Evolutionary conservation across 2,329 filamentous ascomycete genomes (phyloP), one percentile per base, ranked within the genome.

Genomic region (Fusarium tupiense): DNA sequence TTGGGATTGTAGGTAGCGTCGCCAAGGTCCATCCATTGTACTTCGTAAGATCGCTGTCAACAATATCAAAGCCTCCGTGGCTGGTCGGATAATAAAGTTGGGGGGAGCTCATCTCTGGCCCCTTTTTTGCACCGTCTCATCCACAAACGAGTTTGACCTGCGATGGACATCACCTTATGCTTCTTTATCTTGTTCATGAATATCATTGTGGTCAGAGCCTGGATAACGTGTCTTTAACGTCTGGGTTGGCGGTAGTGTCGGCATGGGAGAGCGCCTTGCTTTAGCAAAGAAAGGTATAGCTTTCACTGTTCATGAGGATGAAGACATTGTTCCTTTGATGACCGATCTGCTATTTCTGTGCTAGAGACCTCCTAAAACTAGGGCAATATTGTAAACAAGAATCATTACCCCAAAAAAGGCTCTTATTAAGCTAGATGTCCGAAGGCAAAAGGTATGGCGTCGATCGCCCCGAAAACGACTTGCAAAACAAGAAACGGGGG

Each of bases 231-330:
- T 56, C 52, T 31, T 19, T 1, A 8, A 13, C 6, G 5, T 53
- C 12, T 49, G 26, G 41, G 8, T 3, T 1, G 3, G 11, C 0
- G 16, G 17, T 6, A 0, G 44, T 1, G 24, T 4, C 19, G 5
- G 17, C 11, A 19, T 53, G n/a, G n/a, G 19, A 37, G 31, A 53
- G 31, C 17, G n/a, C 31, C 31, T 52, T 35, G 12, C 8, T 24
- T 35, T 13, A 16, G 17, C 12, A 20, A 24, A 20, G n/a, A 6
- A 24, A 0, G 31, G 6, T 10, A 24, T 13, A 35, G 49, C 17
- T 10, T 24, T 35, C 24, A n/a, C 11, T 10, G 22, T 24, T 24
- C n/a, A 52, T 19, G 12, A 6, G 12, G 4, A 52, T 20, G 4
- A 24, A 11, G 6, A 24, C 9, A 5, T 14, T 20, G 31, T 24